A percentile compares a stretch with the other conserved stretches of the same genome.
Evolutionary conservation across 768 basidiomycete species (phyloP).

Genomic region (Podaxis mareebaensis): DNA sequence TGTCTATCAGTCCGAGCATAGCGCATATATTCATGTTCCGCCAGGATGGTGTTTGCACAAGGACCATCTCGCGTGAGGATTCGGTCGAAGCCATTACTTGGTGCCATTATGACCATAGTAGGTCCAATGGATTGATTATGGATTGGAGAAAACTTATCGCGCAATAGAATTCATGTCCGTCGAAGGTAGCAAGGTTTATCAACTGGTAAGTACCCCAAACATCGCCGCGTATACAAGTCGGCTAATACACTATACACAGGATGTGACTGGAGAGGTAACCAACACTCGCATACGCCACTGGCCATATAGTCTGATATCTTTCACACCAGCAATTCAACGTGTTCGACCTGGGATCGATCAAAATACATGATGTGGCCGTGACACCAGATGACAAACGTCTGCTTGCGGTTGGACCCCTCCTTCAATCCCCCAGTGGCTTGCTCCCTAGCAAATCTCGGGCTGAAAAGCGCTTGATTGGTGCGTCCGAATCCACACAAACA

Average conservation of each 20-base stretch:
- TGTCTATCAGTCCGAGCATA: constrained; percentile 20
- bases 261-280: constrained; percentile 56
- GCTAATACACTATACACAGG: constrained; percentile 32
- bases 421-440: constrained; percentile 61
- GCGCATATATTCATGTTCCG: constrained; percentile 3
- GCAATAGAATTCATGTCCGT: constrained; percentile 67
- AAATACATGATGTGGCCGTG: constrained; percentile 69
- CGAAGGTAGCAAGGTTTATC: constrained; percentile 60
- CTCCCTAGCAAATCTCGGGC: constrained; percentile 68
- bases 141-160: constrained; percentile 3
- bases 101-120: constrained; percentile 66
- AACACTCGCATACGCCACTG: background rate
- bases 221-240: background rate
- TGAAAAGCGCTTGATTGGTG: constrained; percentile 77
- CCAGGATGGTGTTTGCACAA: constrained; percentile 69
- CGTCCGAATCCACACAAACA: constrained; percentile 26
- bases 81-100: constrained; percentile 66
- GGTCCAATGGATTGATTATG: constrained; percentile 5
- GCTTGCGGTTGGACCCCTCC: constrained; percentile 66
- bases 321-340: constrained; percentile 48
- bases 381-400: constrained; percentile 66
- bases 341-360: constrained; percentile 62
- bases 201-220: constrained; percentile 44
- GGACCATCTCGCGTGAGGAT: constrained; percentile 58
- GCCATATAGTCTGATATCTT: background rate